A percentile compares a stretch with the other conserved stretches of the same genome.
Conservation (phyloP, 169 alveolate species). For the Plasmodium coatneyi region DNA sequence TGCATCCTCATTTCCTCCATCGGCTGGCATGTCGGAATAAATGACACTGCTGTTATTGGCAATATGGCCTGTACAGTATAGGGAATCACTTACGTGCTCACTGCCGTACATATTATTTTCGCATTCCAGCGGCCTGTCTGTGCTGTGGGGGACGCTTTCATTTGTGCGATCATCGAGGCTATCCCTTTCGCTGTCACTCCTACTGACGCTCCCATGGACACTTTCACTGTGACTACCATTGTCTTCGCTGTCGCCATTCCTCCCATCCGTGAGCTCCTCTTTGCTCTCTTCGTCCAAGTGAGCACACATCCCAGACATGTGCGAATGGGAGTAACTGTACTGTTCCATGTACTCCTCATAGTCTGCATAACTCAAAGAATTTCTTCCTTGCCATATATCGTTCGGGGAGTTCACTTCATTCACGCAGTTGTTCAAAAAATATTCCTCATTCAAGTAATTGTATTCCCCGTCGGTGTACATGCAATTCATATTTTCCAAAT, state of each 20-base stretch:
- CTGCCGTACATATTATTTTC: background rate
- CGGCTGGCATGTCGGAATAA: background rate
- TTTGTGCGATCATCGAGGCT: background rate
- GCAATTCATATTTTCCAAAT: background rate
- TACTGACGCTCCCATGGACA: background rate
- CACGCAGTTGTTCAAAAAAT: constrained; percentile 1
- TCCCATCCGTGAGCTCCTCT: background rate
- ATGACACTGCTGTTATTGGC: background rate
- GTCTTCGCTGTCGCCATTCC: background rate
- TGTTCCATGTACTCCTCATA: background rate
- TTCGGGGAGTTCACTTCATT: constrained; percentile 9
- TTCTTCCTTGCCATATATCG: background rate
- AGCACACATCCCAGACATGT: background rate
- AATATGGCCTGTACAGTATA: background rate
- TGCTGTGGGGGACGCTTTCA: background rate
- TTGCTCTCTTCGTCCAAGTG: background rate
- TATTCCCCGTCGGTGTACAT: background rate
- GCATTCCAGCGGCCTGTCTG: background rate
- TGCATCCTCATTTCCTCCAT: background rate
- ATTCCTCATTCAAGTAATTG: constrained; percentile 10
- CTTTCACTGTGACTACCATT: background rate
- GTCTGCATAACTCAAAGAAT: background rate
- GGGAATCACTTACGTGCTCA: background rate
- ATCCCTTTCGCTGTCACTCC: background rate
- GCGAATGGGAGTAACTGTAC: background rate